These are phyloP conservation scores for Phytopythium montanum DNA, from an alignment of 352 stramenopile genomes.

Conservation along the genomic window DNA sequence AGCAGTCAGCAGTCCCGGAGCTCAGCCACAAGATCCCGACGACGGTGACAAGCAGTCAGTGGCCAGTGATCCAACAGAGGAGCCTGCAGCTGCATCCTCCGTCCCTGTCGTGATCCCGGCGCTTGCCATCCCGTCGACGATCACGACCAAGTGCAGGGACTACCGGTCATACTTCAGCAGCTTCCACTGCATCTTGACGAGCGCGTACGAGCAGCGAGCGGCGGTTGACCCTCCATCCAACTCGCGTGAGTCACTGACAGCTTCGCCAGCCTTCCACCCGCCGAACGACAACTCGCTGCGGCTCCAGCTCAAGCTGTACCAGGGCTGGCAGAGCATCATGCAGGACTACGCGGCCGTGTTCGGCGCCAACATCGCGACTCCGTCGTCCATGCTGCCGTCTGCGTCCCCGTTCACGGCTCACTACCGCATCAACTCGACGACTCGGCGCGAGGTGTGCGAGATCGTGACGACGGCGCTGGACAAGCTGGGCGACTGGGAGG, in stretches of 20 bases:
- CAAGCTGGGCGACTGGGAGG: conserved; percentile 57
- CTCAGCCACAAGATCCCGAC: neutral
- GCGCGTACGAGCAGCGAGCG: conserved; percentile 54
- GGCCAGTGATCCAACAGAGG: neutral
- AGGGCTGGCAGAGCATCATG: conserved; percentile 84
- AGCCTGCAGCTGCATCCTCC: neutral
- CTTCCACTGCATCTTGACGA: conserved; percentile 76
- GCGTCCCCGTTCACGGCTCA: conserved; percentile 47
- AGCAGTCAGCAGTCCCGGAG: neutral
- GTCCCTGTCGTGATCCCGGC: neutral
- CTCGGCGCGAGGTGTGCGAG: conserved; percentile 74
- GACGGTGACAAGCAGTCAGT: neutral
- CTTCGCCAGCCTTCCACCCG: conserved; percentile 14
- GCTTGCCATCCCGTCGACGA: conserved; percentile 6
- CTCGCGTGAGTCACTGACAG: conserved; percentile 10
- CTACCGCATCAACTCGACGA: conserved; percentile 81
- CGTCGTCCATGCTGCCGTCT: conserved; percentile 26
- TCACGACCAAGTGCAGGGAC: conserved; percentile 31
- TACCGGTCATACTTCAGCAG: conserved; percentile 62
- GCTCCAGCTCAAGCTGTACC: conserved; percentile 76
- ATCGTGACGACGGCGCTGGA: conserved; percentile 73
- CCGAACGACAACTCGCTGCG: conserved; percentile 46
- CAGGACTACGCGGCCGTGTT: conserved; percentile 85
- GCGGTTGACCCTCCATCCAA: conserved; percentile 10
- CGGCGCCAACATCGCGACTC: conserved; percentile 30